Percentiles rank a stretch among this genome's conserved stretches.
These are phyloP conservation scores for Eimeria falciformis DNA, from an alignment of 169 alveolate species.

Conservation along the genomic window DNA sequence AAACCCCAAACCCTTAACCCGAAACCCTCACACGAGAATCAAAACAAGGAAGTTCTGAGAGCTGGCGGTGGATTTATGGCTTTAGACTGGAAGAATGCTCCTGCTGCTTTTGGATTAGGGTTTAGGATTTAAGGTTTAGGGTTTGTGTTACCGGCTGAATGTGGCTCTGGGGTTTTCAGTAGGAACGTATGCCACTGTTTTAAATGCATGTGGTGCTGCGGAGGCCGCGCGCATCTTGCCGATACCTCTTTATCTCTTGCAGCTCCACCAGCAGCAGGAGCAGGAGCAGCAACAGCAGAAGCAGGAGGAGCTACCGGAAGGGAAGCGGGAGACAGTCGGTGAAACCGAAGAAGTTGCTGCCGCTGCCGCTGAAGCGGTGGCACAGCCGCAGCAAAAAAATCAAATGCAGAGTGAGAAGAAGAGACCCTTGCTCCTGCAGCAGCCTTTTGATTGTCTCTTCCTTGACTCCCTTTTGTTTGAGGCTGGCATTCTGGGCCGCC, in stretches of 20 bases:
- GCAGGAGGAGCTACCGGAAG: background rate
- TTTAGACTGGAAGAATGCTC: too few relatives aligned
- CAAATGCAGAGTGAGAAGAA: background rate
- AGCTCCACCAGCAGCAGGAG: background rate
- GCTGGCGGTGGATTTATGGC: too few relatives aligned
- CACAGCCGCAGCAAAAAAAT: background rate
- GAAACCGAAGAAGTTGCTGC: background rate
- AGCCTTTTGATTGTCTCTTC: slow-evolving; percentile 1
- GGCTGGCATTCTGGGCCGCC: slow-evolving; percentile 3
- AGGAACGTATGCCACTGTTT: background rate
- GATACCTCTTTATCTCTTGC: background rate
- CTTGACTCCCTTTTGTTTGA: slow-evolving; percentile 22
- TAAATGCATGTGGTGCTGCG: background rate
- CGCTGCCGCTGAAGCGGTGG: background rate
- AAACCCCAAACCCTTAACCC: background rate
- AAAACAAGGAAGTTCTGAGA: too few relatives aligned
- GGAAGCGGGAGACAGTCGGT: background rate
- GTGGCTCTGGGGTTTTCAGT: background rate
- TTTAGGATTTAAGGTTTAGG: background rate
- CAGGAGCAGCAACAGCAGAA: background rate
- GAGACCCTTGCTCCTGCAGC: background rate
- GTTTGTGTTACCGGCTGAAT: background rate
- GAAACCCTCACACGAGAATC: too few relatives aligned
- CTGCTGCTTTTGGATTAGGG: background rate
- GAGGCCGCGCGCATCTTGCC: slow-evolving; percentile 32